Percentiles rank a stretch among this genome's conserved stretches.
phyloP scores from a whole-genome alignment of 202 grass and related monocot species.

The Alloteropsis angusta region DNA sequence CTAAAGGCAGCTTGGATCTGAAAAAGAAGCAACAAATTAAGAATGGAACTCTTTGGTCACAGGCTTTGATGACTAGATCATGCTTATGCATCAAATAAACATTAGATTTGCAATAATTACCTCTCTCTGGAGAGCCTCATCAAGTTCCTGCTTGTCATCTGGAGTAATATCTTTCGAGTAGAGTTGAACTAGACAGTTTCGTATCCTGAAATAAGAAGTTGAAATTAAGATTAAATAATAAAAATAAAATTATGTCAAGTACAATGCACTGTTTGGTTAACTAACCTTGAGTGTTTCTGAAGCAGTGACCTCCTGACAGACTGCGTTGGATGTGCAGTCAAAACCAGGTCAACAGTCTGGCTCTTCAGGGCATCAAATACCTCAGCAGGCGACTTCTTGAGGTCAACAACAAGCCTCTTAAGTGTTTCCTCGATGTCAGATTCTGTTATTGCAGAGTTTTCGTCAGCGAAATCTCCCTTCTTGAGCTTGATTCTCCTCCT shows the following conservation, averaged over 20 bases:
- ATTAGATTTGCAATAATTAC: constrained; percentile 24
- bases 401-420: constrained; percentile 66
- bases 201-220: constrained; percentile 55
- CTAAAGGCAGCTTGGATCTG: constrained; percentile 99
- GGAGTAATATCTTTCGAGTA: constrained; percentile 86
- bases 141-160: constrained; percentile 98
- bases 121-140: constrained; percentile 97
- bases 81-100: neutral
- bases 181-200: constrained; percentile 78
- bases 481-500: constrained; percentile 88
- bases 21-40: constrained; percentile 3
- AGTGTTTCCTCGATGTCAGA: constrained; percentile 92
- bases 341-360: constrained; percentile 87
- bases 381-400: constrained; percentile 75
- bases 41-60: neutral
- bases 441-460: constrained; percentile 83
- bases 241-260: neutral
- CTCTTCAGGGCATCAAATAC: constrained; percentile 92
- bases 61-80: neutral
- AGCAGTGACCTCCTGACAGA: constrained; percentile 88
- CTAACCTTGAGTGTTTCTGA: constrained; percentile 91
- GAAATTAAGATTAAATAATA: neutral
- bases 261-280: neutral
- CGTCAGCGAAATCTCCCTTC: constrained; percentile 80
- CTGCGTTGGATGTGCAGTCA: constrained; percentile 93